Base-by-base conservation (phyloP, 192 early-diverging fungal species). In the Gonapodya prolifera region DNA sequence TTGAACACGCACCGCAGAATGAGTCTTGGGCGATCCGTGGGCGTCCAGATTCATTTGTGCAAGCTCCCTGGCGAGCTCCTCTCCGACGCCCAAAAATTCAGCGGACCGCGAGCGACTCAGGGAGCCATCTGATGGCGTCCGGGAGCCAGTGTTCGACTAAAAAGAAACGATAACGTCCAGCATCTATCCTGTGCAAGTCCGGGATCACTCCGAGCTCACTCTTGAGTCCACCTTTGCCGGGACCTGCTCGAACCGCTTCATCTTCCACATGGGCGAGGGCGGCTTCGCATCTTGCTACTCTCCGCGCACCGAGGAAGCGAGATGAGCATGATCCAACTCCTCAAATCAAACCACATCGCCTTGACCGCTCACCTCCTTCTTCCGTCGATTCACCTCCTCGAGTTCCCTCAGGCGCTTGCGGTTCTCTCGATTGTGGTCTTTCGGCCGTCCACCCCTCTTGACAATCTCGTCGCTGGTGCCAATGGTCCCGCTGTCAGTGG, bases 341-440 rank as follows among this genome's bases (percentile, higher is more conserved):
- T n/a, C n/a, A 33, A 30, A 31, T 33, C 33, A 69, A 18, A 29
- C 29, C 69, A n/a, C 2, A 28, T 31, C 69, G 35, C n/a, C 30
- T 8, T 34, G 34, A 80, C 30, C 45, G 28, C 69, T 61, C 70
- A 84, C 82, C 45, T 79, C 35, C 61, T 82, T 79, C 69, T 81
- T 80, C 2, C 69, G 70, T 61, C 82, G 69, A 30, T 83, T 82
- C 13, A 73, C 79, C 30, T 75, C 77, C 70, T 85, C 80, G 45
- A 84, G 18, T n/a, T 81, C 78, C 61, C 80, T 83, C 17, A 86
- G 34, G n/a, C 75, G 28, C 23, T 76, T 70, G 34, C 80, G 78
- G 77, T 88, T 88, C 73, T 84, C 85, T 36, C 78, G 82, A 2
- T 34, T 30, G 75, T 88, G 87, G 76, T 88, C 83, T 76, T 88